phyloP scores from a whole-genome alignment of 2,329 filamentous ascomycete genomes.

The Metarhizium brunneum region DNA sequence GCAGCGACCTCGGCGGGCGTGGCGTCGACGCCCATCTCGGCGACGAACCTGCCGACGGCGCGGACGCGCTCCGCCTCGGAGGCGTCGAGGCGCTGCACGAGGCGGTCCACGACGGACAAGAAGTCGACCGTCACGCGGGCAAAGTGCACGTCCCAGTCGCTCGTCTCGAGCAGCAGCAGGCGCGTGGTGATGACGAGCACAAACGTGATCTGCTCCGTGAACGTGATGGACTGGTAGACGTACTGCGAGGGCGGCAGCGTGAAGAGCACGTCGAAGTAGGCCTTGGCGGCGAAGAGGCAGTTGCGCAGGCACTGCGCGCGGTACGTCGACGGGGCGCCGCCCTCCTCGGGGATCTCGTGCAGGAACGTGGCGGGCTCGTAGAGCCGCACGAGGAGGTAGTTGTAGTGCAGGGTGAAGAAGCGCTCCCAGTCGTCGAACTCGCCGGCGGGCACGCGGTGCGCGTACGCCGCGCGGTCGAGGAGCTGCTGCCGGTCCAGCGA shows the following conservation, averaged over 20 bases:
- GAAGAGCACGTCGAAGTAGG: conserved; percentile 23
- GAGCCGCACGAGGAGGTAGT: conserved; percentile 26
- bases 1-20: conserved; percentile 7
- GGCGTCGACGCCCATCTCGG: too few relatives aligned
- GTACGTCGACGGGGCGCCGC: conserved; percentile 10
- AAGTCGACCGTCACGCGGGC: conserved; percentile 13
- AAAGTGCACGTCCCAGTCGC: conserved; percentile 14
- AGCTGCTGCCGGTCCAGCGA: conserved; percentile 17
- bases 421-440: conserved; percentile 10
- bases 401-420: conserved; percentile 21
- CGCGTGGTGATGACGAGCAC: conserved; percentile 12
- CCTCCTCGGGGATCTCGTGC: conserved; percentile 15
- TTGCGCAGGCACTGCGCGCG: too few relatives aligned
- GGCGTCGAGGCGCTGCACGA: conserved; percentile 4
- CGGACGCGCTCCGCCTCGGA: too few relatives aligned
- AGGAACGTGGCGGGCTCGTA: conserved; percentile 29
- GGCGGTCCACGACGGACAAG: conserved; percentile 7
- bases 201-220: conserved; percentile 11
- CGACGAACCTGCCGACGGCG: too few relatives aligned
- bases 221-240: conserved; percentile 12
- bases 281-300: not conserved
- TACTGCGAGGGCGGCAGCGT: conserved; percentile 16
- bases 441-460: conserved; percentile 6
- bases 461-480: conserved; percentile 1
- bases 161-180: conserved; percentile 14